Base-by-base conservation (phyloP, 208 protist genomes). In the Phytomonas francai region DNA sequence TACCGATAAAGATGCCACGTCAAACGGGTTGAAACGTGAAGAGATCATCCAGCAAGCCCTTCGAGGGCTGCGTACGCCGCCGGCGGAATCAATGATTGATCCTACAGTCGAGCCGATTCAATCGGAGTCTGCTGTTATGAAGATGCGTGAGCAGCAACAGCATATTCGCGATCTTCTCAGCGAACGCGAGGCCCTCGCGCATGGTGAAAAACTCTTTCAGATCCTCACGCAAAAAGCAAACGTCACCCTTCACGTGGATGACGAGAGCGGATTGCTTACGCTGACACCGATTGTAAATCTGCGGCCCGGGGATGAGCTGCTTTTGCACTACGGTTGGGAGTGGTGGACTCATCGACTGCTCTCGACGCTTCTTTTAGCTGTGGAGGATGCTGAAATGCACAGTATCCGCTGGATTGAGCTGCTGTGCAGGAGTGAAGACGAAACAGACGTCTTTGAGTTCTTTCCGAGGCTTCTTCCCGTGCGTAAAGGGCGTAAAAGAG, bases 271-370 rank as follows among this genome's bases (percentile, higher is more conserved):
- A 9, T 71, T 93, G 25, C 67, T 93, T 14, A 87, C 77, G 32
- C 68, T 95, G 12, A 57, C 81, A 16, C 83, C 90, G 32, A 74
- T 95, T 28, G 64, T 78, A 27, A 79, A 93, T 51, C 58, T 95
- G 7, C 45, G 65, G 2, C 80, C 74, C n/a, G 90, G 87, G 19
- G 81, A 88, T 2, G 90, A 95, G 78, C 68, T 95, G 57, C 67
- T 90, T 19, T 64, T 93, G 42, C 88, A 93, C 78, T 95, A 95
- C 70, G 87, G 90, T 31, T 77, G 87, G 4, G 87, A 92, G 73
- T 95, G 90, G 90, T 95, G 90, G 90, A 88, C 81, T 12, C 73
- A 87, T 11, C 81, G 82, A 16, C 67, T 93, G 33, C 80, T 95
- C 31, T 82, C 77, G 30, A 65, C 56, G 68, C 61, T 93, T 36